Percentiles rank a stretch among this genome's conserved stretches.
Evolutionary conservation across 2,329 filamentous ascomycete species (phyloP).

Genomic region (Raffaelea albimanens): DNA sequence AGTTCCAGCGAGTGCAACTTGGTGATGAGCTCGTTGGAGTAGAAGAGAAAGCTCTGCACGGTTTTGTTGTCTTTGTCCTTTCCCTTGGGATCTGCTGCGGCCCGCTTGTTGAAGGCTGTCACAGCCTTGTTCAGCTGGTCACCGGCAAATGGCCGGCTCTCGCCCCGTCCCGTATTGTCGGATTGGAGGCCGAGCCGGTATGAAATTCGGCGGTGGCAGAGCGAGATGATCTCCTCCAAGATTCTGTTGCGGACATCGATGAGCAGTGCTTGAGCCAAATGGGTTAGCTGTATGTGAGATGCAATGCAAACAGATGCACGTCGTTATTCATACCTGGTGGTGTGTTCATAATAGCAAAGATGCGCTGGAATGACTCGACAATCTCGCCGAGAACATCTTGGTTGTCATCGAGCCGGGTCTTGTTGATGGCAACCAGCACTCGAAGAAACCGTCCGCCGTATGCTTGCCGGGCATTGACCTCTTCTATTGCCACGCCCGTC

Average conservation of each 20-base stretch:
- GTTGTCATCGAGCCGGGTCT: not conserved
- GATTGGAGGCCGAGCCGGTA: not conserved
- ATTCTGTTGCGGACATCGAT: not conserved
- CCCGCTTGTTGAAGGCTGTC: not conserved
- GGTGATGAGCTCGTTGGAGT: not conserved
- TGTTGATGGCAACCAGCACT: constrained; percentile 7
- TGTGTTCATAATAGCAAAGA: not conserved
- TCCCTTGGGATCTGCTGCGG: too few species aligned
- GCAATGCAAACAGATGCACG: too few species aligned
- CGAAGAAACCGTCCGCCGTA: not conserved
- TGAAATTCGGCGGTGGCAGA: not conserved
- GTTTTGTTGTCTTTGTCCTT: too few species aligned
- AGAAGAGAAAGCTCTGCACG: not conserved
- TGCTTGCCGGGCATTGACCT: not conserved
- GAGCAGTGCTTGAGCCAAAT: too few species aligned
- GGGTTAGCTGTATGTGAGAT: too few species aligned
- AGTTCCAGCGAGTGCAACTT: not conserved
- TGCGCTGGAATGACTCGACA: not conserved
- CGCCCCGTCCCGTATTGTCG: not conserved
- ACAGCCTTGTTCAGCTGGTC: not conserved
- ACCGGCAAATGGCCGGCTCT: not conserved
- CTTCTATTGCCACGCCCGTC: constrained; percentile 2
- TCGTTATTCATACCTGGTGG: not conserved
- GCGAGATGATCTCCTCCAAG: not conserved
- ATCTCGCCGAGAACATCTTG: not conserved